Evolutionary conservation across 2,329 filamentous ascomycete genomes (phyloP).

Genomic region (Botrytis aclada): DNA sequence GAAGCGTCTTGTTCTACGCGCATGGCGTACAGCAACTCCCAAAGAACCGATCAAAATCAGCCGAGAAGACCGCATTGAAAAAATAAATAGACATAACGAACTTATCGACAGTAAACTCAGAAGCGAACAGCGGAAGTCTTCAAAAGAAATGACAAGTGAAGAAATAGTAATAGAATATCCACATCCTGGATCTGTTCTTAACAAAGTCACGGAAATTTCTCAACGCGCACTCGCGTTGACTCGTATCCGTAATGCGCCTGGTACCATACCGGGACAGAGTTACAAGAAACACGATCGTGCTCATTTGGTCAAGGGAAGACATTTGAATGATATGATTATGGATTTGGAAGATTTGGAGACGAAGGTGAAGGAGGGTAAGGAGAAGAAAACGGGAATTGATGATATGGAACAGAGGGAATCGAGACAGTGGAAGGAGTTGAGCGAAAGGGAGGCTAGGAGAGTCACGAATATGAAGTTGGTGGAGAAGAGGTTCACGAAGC

Average conservation of each 20-base stretch:
- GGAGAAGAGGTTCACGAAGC: neutral
- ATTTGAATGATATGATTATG: conserved; percentile 9
- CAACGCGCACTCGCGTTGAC: neutral
- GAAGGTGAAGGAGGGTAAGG: neutral
- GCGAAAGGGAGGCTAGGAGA: neutral
- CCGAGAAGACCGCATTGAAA: conserved; percentile 4
- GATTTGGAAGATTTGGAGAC: conserved; percentile 11
- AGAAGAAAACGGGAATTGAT: neutral
- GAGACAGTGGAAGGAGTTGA: neutral
- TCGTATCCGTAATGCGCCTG: conserved; percentile 10
- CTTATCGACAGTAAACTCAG: neutral
- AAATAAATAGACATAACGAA: neutral
- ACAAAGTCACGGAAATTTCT: neutral
- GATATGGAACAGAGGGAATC: neutral
- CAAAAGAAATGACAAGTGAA: neutral
- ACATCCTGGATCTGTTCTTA: neutral
- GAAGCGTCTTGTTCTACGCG: conserved; percentile 9
- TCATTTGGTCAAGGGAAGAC: neutral
- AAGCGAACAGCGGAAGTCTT: neutral
- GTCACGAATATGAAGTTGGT: conserved; percentile 7
- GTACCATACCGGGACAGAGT: neutral
- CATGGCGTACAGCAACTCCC: neutral
- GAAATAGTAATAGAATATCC: too few species aligned
- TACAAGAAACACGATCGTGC: neutral
- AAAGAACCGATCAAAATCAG: neutral